These are phyloP conservation scores for Zymoseptoria pseudotritici DNA, from an alignment of 2,329 filamentous ascomycete species.

Conservation along the genomic window DNA sequence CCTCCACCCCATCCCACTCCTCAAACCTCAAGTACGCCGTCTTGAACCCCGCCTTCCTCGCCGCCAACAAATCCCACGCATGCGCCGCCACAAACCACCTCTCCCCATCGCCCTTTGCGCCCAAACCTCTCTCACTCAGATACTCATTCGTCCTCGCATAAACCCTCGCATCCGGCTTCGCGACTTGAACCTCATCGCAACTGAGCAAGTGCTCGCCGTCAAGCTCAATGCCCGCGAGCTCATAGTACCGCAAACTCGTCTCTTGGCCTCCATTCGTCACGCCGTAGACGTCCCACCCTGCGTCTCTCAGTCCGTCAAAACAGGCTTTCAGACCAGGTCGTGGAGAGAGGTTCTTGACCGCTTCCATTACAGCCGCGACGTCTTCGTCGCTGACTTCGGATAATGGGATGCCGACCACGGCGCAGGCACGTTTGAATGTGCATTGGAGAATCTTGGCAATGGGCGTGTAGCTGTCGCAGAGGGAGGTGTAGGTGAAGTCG, in stretches of 20 bases:
- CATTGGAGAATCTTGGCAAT: conserved; percentile 22
- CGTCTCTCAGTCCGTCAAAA: conserved; percentile 21
- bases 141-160: conserved; percentile 21
- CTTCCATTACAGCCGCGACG: conserved; percentile 22
- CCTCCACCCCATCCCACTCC: conserved; percentile 24
- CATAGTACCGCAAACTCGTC: conserved; percentile 25
- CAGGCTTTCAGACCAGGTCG: conserved; percentile 22
- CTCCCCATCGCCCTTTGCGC: conserved; percentile 17
- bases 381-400: conserved; percentile 19
- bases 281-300: conserved; percentile 25
- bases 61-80: conserved; percentile 25
- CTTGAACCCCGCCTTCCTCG: conserved; percentile 26
- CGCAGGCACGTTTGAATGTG: conserved; percentile 23
- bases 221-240: conserved; percentile 21
- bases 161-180: conserved; percentile 24
- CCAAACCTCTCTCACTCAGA: conserved; percentile 17
- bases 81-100: conserved; percentile 28
- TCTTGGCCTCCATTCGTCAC: conserved; percentile 26
- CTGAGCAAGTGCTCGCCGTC: conserved; percentile 23
- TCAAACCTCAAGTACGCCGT: conserved; percentile 26
- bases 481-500: conserved; percentile 26
- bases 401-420: conserved; percentile 19
- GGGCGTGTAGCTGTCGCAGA: conserved; percentile 22
- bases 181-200: conserved; percentile 24
- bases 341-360: conserved; percentile 15